These are phyloP conservation scores for Lachnellula willkommii DNA, from an alignment of 2,329 filamentous ascomycete species.

Conservation along the genomic window DNA sequence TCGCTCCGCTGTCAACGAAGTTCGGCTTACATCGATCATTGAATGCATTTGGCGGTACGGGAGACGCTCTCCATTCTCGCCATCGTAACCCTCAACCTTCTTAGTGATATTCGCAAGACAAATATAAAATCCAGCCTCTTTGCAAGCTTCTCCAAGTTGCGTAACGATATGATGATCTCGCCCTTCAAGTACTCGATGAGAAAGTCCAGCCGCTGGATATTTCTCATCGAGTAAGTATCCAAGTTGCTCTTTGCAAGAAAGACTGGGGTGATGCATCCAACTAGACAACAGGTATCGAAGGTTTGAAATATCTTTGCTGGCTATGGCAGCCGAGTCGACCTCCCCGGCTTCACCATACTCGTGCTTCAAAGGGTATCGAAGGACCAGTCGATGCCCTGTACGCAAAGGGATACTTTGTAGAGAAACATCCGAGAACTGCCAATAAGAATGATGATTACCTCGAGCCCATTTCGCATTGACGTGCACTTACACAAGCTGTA, in stretches of 20 bases:
- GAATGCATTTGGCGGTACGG: neutral
- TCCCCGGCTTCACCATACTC: neutral
- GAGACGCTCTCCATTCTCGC: neutral
- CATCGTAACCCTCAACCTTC: neutral
- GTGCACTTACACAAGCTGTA: neutral
- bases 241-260: neutral
- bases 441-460: neutral
- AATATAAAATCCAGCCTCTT: neutral
- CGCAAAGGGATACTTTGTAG: neutral
- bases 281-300: neutral
- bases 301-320: neutral
- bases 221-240: neutral
- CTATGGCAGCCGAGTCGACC: neutral
- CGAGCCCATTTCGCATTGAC: neutral
- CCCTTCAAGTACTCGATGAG: neutral
- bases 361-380: neutral
- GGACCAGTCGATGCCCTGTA: neutral
- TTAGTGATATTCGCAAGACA: neutral
- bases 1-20: neutral
- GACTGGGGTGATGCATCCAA: neutral
- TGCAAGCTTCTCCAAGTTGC: neutral
- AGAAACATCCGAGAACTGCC: neutral
- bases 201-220: neutral
- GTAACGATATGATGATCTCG: neutral
- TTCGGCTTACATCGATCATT: neutral